Evolutionary conservation across 495 filamentous ascomycete species (phyloP), one percentile per base, ranked within the genome.

Genomic region (Penicillium silybi): DNA sequence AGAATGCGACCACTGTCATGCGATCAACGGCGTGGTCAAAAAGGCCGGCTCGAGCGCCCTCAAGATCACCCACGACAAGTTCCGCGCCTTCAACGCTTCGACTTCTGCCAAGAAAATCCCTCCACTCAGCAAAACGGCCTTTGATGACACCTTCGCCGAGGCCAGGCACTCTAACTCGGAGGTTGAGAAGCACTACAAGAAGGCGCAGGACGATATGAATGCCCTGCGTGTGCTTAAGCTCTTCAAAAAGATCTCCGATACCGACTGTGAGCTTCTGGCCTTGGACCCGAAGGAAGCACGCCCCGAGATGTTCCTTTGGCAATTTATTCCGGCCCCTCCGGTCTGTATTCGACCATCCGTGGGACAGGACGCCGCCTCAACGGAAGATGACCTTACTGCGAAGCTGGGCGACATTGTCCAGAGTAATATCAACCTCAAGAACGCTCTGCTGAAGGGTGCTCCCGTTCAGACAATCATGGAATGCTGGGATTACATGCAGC

Each of bases 221-320:
- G 90, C 93, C 0, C 77, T 97, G 15, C 82, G 86, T 18, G 90
- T 96, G 15, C 69, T 97, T 40, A 90, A 96, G 58, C 73, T 97
- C 10, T 96, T 98, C 76, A 89, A 88, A 69, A 83, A 83, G 59
- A 90, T 98, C 41, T 83, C 81, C n/a, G 79, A 84, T 35, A 76
- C 77, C 13, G 95, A 98, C 67, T 96, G 92, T 63, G 95, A 97
- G 62, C 77, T 98, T 10, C 70, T 98, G 18, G 90, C 90, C 2
- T 80, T 98, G 66, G 82, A 96, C 56, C 89, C 93, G 27, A 76
- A 82, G 25, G 88, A 95, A 58, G 91, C 90, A 2, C 79, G 92
- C 41, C 93, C 93, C 1, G 93, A 98, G 60, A 95, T 96, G 88
- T 95, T 96, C 67, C 78, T 98, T 17, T 98, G 93, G 93, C 90